Evolutionary conservation across 306 rosid genomes (phyloP).

Genomic region (Cicer bijugum): DNA sequence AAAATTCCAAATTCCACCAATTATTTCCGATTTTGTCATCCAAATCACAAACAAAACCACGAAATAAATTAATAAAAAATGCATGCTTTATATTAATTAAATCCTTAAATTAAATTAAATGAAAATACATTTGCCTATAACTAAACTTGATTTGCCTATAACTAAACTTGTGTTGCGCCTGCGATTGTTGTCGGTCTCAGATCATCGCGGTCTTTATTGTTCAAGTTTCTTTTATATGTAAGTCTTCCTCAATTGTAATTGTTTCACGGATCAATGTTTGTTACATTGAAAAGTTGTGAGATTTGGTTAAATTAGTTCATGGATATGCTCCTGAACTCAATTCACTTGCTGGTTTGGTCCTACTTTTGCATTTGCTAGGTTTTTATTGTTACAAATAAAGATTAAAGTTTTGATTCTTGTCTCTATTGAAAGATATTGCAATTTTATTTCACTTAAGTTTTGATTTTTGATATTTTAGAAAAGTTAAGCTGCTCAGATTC

Average conservation of each 20-base stretch:
- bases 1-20: conserved; percentile 4
- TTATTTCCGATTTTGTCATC: neutral
- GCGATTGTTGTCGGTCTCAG: conserved; percentile 27
- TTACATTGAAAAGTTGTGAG: neutral
- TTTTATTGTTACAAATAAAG: neutral
- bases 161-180: neutral
- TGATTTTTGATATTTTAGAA: neutral
- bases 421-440: neutral
- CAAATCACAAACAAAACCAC: conserved; percentile 3
- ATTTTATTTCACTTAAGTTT: conserved; percentile 11
- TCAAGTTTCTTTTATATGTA: conserved; percentile 21
- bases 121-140: neutral
- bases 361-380: conserved; percentile 15
- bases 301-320: conserved; percentile 2
- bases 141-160: neutral
- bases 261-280: conserved; percentile 27
- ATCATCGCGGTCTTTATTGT: conserved; percentile 43
- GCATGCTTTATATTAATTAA: neutral
- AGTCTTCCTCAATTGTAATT: conserved; percentile 17
- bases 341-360: conserved; percentile 19
- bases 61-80: neutral
- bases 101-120: neutral
- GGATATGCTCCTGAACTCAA: conserved; percentile 20
- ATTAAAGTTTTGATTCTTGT: neutral
- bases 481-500: neutral